Base-by-base conservation (phyloP, 257 asterid species). In the Catharanthus roseus region DNA sequence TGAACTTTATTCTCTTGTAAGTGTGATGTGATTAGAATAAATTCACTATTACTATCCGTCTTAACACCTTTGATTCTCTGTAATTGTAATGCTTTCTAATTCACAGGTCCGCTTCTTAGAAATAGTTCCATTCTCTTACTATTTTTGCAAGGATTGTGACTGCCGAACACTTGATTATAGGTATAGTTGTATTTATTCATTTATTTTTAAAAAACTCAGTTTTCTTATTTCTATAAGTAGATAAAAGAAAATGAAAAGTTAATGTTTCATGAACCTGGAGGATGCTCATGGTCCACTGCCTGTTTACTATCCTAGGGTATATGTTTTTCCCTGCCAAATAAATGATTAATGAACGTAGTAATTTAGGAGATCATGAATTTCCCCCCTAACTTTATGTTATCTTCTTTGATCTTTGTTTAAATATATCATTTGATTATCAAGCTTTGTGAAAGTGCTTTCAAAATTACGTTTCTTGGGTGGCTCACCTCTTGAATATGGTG, bases 71-170 rank as follows among this genome's bases (percentile, higher is more conserved):
- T 72, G 26, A 15, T 12, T 44, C 18, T 66, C 42, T 38, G n/a
- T 38, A 38, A 38, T 6, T 33, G 28, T 41, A 6, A 18, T 23
- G 3, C 9, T 38, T 31, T 64, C n/a, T 66, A 45, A 21, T 60
- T 63, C 41, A 79, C 95, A 93, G 98, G 92, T 93, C 68, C 96
- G 98, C 72, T 90, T 93, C 85, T 86, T 90, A 64, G 95, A 85
- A 81, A 85, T 93, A 54, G 81, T 80, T 71, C 98, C 98, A 23
- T 93, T 85, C 75, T 90, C 98, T 3, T 86, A 81, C 78, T 93
- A 90, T 84, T 90, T 90, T 81, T 93, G 98, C 88, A 90, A 93
- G 86, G 96, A 90, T 66, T 93, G 98, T 71, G 96, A 93, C 82
- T 93, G 98, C 78, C 89, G 90, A 67, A 71, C 77, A 5, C 92